A percentile compares a stretch with the other conserved stretches of the same genome.
Conservation (phyloP, 495 filamentous ascomycete species). For the Xylaria castorea region DNA sequence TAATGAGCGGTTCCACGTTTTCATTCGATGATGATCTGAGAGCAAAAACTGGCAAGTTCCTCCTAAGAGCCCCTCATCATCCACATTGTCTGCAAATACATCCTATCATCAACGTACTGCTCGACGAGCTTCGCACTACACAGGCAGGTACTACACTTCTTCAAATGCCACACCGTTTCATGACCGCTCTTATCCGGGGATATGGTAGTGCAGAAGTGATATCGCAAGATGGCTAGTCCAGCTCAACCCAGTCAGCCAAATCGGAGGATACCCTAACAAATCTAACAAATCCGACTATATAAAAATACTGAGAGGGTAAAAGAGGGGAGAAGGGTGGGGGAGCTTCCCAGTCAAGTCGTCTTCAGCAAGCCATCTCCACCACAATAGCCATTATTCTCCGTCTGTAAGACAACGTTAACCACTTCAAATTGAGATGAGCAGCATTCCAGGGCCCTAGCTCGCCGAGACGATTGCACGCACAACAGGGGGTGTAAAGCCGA, state of each 20-base stretch:
- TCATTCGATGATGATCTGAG: conserved; percentile 42
- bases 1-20: conserved; percentile 38
- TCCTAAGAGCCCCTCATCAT: conserved; percentile 35
- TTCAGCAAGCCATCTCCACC: conserved; percentile 40
- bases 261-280: conserved; percentile 34
- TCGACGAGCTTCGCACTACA: conserved; percentile 26
- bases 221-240: conserved; percentile 33
- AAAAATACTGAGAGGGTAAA: conserved; percentile 24
- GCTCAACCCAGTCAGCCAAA: conserved; percentile 35
- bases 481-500: conserved; percentile 23
- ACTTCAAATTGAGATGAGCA: conserved; percentile 48
- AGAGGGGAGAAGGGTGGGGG: conserved; percentile 31
- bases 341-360: conserved; percentile 35
- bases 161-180: neutral
- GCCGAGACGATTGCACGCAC: conserved; percentile 34
- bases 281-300: conserved; percentile 26
- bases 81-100: conserved; percentile 34
- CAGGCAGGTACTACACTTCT: neutral
- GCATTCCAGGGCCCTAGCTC: conserved; percentile 39
- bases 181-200: conserved; percentile 8
- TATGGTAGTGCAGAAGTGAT: conserved; percentile 17
- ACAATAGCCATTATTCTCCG: conserved; percentile 46
- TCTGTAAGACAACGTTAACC: conserved; percentile 43
- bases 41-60: conserved; percentile 32
- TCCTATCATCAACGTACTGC: conserved; percentile 33